A percentile compares a stretch with the other conserved stretches of the same genome.
Conservation (phyloP, 2,329 filamentous ascomycete genomes). For the Trichoderma polysporum region DNA sequence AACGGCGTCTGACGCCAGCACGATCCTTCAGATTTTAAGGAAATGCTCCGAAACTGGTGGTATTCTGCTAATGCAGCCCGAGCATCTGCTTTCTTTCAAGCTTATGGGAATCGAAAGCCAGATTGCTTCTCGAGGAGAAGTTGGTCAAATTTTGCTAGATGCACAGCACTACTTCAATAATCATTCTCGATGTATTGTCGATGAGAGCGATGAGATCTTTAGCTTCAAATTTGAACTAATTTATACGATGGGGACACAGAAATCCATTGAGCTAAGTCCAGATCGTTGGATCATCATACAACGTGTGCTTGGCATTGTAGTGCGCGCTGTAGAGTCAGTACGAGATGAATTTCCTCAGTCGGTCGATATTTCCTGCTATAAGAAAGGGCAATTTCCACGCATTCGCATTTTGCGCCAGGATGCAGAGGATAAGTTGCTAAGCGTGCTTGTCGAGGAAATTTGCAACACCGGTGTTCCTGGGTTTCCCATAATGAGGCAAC, state of each 20-base stretch:
- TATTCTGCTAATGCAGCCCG: slow-evolving; percentile 61
- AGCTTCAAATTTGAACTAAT: slow-evolving; percentile 61
- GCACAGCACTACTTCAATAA: slow-evolving; percentile 47
- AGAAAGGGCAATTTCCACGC: slow-evolving; percentile 44
- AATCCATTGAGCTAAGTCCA: slow-evolving; percentile 44
- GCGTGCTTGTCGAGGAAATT: slow-evolving; percentile 39
- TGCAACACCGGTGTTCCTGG: slow-evolving; percentile 42
- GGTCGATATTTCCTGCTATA: slow-evolving; percentile 42
- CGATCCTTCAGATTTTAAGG: slow-evolving; percentile 34
- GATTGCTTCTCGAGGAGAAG: slow-evolving; percentile 29
- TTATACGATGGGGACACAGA: slow-evolving; percentile 59
- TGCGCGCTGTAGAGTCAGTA: slow-evolving; percentile 35
- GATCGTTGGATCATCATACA: slow-evolving; percentile 54
- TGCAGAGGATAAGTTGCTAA: slow-evolving; percentile 34
- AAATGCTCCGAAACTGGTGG: slow-evolving; percentile 51
- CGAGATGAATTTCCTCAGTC: slow-evolving; percentile 35
- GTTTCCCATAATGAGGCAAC: slow-evolving; percentile 43
- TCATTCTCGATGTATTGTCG: slow-evolving; percentile 56
- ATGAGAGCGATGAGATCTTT: slow-evolving; percentile 66
- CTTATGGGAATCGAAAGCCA: slow-evolving; percentile 58
- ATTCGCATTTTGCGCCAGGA: slow-evolving; percentile 46
- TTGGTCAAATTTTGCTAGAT: slow-evolving; percentile 38
- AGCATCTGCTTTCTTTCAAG: slow-evolving; percentile 63
- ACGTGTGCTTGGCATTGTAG: slow-evolving; percentile 44
- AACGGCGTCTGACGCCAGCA: neutral